Base-by-base conservation (phyloP, 192 early-diverging fungal species). In the Backusella mclennaniae region DNA sequence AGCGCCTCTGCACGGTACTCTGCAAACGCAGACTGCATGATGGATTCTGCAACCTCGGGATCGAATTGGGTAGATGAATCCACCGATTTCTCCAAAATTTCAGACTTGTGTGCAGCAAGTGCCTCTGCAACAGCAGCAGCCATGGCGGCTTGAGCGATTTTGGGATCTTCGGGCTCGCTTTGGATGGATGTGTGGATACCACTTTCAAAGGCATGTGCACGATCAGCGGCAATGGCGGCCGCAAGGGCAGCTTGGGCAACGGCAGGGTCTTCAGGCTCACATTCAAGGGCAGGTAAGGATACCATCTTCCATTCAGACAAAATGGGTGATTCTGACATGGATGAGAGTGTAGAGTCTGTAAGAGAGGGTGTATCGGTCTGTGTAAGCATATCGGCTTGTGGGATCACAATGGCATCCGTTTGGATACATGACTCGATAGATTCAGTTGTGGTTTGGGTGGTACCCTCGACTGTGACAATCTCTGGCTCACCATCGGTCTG, bases 71-170 rank as follows among this genome's bases (percentile, higher is more conserved):
- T 63, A 11, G 56, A 63, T 23, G 23, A 26, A 9, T 63, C 21
- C 0, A 67, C 66, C 2, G 66, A 31, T n/a, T 7, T 35, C 17
- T 67, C 66, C 1, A 67, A 8, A 17, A 33, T 15, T 0, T 19
- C 0, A 0, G 66, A 17, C 17, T 35, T 26, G 1, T 35, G 17
- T 19, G 83, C 79, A 6, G 69, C 79, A 14, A 78, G 76, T 14
- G 76, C 79, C 9, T 70, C 79, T 29, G 79, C 56, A 23, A 77
- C 75, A 1, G 82, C 82, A 74, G 77, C 77, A 21, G 82, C 73
- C 29, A 77, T 69, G 33, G 77, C 83, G 6, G 76, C 69, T 4
- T 77, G 66, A 67, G 81, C 81, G 7, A 80, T 78, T 0, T 15
- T 7, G 2, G 76, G 53, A 39, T 63, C 68, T 36, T 69, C 68